Evolutionary conservation across 345 rosid genomes (phyloP), one percentile per base, ranked within the genome.

Genomic region (Lumnitzera littorea): DNA sequence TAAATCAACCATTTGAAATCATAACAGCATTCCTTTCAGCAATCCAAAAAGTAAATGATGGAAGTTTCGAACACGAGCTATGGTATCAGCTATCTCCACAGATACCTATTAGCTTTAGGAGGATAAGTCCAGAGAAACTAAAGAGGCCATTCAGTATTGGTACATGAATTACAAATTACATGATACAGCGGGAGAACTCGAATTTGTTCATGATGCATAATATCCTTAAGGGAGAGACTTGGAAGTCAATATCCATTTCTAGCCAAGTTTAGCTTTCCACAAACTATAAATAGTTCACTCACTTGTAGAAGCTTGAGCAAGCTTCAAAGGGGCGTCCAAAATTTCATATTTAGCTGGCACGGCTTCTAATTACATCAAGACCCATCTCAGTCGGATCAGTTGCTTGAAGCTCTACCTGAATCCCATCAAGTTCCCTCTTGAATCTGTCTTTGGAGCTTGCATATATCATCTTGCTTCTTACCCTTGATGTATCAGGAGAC

Each of bases 381-480:
- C 65, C 73, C 73, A 73, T 73, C 70, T 73, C 77, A 16, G 77
- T 69, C 3, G 77, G 77, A 65, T 73, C 77, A 13, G 77, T 68
- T 41, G 73, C 76, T 55, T 72, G 72, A 46, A 72, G 60, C 62
- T 72, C 76, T 10, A 72, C 51, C 72, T 72, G 76, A 59, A 72
- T 72, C 23, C 76, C 76, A 53, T 72, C 76, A 24, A 72, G 66
- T 66, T 72, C 76, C 57, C 72, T 67, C 67, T 72, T 72, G 63
- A 72, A 72, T 24, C 76, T 63, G 66, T 72, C 76, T 64, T 72
- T 72, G 27, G 76, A 72, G 60, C 74, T 73, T 36, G 77, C 77
- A 25, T 73, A 73, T 47, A 73, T 73, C 77, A 73, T 73, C 73
- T 73, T 73, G 73, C 70, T 73, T 58, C 77, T 53, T 20, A 73